Conservation (phyloP, 306 rosid genomes). For the Prunus campanulata region DNA sequence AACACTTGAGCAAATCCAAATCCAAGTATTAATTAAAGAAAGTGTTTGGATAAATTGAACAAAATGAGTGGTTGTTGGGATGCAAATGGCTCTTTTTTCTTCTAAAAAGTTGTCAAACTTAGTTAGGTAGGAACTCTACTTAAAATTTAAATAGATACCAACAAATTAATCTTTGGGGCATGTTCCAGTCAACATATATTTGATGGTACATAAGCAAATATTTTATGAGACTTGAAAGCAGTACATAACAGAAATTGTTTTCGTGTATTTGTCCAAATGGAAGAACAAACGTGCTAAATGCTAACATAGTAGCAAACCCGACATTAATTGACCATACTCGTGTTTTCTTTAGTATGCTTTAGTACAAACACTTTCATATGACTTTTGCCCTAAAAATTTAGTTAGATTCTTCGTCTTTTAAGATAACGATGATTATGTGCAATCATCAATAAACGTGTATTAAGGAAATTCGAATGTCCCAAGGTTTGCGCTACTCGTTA, state of each 20-base stretch:
- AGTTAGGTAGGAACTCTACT: neutral
- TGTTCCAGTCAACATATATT: neutral
- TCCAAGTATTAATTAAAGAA: neutral
- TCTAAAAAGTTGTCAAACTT: neutral
- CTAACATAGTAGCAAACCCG: neutral
- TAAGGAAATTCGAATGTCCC: neutral
- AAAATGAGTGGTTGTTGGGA: conserved; percentile 11
- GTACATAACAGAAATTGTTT: neutral
- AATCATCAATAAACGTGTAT: no score
- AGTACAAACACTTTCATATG: neutral
- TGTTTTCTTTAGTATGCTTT: neutral
- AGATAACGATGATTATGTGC: neutral
- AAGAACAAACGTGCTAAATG: neutral
- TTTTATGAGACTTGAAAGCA: neutral
- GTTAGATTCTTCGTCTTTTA: no score
- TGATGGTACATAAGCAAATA: neutral
- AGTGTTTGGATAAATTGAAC: neutral
- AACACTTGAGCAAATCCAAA: conserved; percentile 25
- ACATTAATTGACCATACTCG: neutral
- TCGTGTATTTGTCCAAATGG: neutral
- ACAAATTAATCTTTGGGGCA: neutral
- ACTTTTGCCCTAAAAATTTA: neutral
- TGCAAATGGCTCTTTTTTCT: neutral
- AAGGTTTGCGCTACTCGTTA: conserved; percentile 10
- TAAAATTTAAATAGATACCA: neutral